These are phyloP conservation scores for Mikania micrantha DNA, from an alignment of 129 eudicot genomes.

Conservation along the genomic window DNA sequence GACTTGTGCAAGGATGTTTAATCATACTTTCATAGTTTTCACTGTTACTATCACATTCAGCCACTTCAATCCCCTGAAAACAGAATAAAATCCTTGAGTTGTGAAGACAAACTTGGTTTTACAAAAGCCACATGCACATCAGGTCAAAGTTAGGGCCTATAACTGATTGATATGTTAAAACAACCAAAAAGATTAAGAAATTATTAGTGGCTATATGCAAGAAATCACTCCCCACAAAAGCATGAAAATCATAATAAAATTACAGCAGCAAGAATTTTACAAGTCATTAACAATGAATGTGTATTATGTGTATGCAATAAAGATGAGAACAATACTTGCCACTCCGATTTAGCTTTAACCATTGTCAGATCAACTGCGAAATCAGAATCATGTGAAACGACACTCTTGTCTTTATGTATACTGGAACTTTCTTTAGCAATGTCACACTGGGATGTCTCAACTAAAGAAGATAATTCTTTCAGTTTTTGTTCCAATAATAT, in stretches of 20 bases:
- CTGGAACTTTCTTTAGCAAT: constrained; percentile 18
- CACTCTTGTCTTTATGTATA: constrained; percentile 27
- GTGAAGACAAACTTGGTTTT: too few relatives aligned
- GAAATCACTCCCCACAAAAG: not conserved
- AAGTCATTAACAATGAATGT: not conserved
- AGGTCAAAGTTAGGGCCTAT: too few relatives aligned
- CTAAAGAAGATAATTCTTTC: constrained; percentile 58
- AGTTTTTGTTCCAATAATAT: constrained; percentile 77
- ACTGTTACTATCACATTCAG: constrained; percentile 28
- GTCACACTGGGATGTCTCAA: constrained; percentile 45
- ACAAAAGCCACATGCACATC: too few relatives aligned
- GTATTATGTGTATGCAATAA: not conserved
- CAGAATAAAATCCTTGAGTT: not conserved
- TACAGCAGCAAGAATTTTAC: not conserved
- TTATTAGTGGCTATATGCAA: not conserved
- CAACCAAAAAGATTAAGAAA: too few relatives aligned
- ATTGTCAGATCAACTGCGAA: constrained; percentile 22
- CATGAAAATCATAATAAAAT: not conserved
- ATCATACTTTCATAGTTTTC: constrained; percentile 24
- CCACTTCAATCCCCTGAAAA: constrained; percentile 51
- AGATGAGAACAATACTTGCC: constrained; percentile 45
- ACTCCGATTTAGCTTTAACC: constrained; percentile 27
- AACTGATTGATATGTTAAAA: too few relatives aligned
- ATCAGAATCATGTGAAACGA: constrained; percentile 24
- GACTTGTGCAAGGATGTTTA: constrained; percentile 29